A percentile compares a stretch with the other conserved stretches of the same genome.
Conservation (phyloP, 2,329 filamentous ascomycete species). For the Geosmithia flava region DNA sequence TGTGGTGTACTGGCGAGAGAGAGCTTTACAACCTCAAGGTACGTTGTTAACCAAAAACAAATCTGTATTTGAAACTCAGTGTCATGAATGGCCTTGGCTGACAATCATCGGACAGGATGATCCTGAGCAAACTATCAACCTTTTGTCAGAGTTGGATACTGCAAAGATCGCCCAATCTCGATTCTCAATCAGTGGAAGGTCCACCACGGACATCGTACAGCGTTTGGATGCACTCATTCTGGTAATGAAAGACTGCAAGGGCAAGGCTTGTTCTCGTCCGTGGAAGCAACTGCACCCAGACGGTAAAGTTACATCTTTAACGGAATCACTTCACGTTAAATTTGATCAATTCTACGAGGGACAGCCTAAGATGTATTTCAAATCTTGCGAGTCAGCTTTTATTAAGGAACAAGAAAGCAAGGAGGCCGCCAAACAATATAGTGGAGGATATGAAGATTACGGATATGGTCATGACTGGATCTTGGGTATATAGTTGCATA, state of each 20-base stretch:
- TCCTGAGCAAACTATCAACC: conserved; percentile 26
- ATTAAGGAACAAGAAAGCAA: conserved; percentile 41
- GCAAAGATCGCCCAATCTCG: conserved; percentile 5
- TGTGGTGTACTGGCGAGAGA: conserved; percentile 55
- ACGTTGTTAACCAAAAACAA: too few relatives aligned
- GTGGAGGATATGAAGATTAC: too few relatives aligned
- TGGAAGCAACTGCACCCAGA: conserved; percentile 43
- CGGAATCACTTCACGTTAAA: conserved; percentile 30
- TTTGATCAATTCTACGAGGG: conserved; percentile 40
- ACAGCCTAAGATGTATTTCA: conserved; percentile 35
- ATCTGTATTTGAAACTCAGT: too few relatives aligned
- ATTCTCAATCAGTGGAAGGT: conserved; percentile 2
- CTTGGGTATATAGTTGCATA: too few relatives aligned
- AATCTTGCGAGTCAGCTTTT: conserved; percentile 40
- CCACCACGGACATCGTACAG: conserved; percentile 25
- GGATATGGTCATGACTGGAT: too few relatives aligned
- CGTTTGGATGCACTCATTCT: conserved; percentile 46
- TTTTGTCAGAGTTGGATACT: background rate
- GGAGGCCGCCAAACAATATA: background rate
- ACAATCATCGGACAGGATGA: conserved; percentile 15
- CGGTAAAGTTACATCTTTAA: conserved; percentile 34
- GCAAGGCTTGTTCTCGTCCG: conserved; percentile 34
- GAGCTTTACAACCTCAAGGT: conserved; percentile 41
- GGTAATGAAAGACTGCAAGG: conserved; percentile 47
- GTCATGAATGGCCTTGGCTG: too few relatives aligned